Evolutionary conservation across 2,329 filamentous ascomycete genomes (phyloP).

Genomic region (Penicillium sp.): DNA sequence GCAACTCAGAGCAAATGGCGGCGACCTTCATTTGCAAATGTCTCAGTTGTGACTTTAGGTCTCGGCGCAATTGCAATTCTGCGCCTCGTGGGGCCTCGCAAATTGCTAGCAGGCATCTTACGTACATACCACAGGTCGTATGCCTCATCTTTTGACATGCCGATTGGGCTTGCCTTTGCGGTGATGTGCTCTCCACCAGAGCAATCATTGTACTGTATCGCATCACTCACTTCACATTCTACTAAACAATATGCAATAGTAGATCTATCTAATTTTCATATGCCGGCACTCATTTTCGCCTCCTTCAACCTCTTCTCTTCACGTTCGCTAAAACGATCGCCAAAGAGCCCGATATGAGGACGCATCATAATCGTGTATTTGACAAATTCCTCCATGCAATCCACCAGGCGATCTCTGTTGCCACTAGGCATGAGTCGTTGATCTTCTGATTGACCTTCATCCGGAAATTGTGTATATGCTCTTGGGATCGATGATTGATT

Average conservation of each 20-base stretch:
- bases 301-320: slow-evolving; percentile 29
- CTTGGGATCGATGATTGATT: slow-evolving; percentile 63
- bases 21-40: background rate
- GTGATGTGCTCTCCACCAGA: too few species aligned
- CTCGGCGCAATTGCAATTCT: slow-evolving; percentile 3
- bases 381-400: slow-evolving; percentile 68
- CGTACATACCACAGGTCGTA: too few species aligned
- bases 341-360: slow-evolving; percentile 58
- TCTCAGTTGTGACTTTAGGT: slow-evolving; percentile 2
- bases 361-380: slow-evolving; percentile 65
- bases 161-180: too few species aligned
- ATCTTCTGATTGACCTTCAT: slow-evolving; percentile 45
- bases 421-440: slow-evolving; percentile 53
- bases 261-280: too few species aligned
- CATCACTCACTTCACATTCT: too few species aligned
- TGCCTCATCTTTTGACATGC: too few species aligned
- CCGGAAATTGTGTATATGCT: slow-evolving; percentile 61
- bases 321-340: slow-evolving; percentile 61
- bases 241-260: too few species aligned
- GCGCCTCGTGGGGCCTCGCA: background rate
- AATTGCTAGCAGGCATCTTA: too few species aligned
- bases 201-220: too few species aligned
- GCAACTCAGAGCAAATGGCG: too few species aligned
- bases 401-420: slow-evolving; percentile 59
- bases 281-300: slow-evolving; percentile 11